Evolutionary conservation across 768 basidiomycete genomes (phyloP).

Genomic region (Termitomyces sp.): DNA sequence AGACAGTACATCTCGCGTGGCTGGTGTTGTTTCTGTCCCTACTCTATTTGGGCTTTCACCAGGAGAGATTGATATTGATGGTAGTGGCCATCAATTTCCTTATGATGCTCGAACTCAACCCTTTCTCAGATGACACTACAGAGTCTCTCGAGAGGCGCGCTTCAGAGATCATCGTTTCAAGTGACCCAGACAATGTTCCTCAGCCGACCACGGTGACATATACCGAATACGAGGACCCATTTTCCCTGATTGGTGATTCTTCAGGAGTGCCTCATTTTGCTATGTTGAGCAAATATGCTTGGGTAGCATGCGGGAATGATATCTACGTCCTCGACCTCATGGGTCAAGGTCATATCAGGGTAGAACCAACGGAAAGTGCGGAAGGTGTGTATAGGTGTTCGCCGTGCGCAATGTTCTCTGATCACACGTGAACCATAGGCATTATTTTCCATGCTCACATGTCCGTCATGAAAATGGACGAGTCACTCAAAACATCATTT

Average conservation of each 20-base stretch:
- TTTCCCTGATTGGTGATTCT: constrained; percentile 47
- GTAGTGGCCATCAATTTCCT: constrained; percentile 26
- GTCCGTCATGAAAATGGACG: constrained; percentile 41
- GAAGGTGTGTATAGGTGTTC: constrained; percentile 24
- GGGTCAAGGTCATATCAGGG: constrained; percentile 64
- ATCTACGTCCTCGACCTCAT: constrained; percentile 73
- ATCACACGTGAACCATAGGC: constrained; percentile 3
- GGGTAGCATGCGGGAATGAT: constrained; percentile 77
- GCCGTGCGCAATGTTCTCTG: background rate
- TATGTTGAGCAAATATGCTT: constrained; percentile 56
- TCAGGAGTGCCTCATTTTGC: constrained; percentile 54
- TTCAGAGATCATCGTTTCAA: constrained; percentile 18
- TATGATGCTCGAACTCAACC: constrained; percentile 1
- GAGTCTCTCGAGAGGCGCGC: constrained; percentile 44
- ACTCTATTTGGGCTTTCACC: constrained; percentile 86
- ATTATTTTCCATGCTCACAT: constrained; percentile 44
- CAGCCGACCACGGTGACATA: constrained; percentile 66
- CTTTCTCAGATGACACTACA: constrained; percentile 44
- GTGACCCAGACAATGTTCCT: constrained; percentile 36
- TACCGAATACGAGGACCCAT: constrained; percentile 73
- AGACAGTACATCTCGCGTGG: constrained; percentile 63
- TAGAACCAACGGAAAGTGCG: constrained; percentile 42
- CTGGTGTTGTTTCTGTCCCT: constrained; percentile 74
- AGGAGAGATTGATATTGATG: constrained; percentile 56
- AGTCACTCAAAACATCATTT: constrained; percentile 46